Base-by-base conservation (phyloP, 2,329 filamentous ascomycete species). In the Amylocarpus encephaloides region DNA sequence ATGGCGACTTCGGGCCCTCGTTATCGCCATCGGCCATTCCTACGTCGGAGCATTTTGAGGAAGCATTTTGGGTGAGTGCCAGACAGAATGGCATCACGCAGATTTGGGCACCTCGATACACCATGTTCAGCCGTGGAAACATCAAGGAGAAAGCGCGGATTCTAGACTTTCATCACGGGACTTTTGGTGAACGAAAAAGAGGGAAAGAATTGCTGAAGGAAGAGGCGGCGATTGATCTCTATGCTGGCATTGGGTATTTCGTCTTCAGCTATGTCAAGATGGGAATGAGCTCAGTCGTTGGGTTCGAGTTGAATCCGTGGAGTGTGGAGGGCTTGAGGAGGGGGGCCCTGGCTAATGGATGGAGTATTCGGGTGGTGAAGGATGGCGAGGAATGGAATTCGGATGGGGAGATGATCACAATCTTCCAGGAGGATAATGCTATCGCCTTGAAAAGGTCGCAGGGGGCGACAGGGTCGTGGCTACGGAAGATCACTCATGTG, bases 181-280 rank as follows among this genome's bases (percentile, higher is more conserved):
- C 2, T 9, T 15, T 15, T 12, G 7, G 10, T 29, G 15, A 32
- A 12, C 52, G 42, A 30, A 44, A 9, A 15, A 47, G 58, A 35
- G 38, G 34, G 5, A 51, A 52, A 18, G 39, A 48, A 11, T 34
- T 49, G 6, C 29, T 63, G 26, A 32, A 5, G 15, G 36, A 41
- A 12, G 48, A 48, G 12, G 44, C 38, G 0, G 80, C 84, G 0
- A 78, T 94, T 0, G 92, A 97, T 67, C 71, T 97, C 52, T 96
- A 95, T 70, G 88, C 87, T 0, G 92, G 92, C 0, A 95, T 96
- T 57, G 92, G 92, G 5, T 96, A 96, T 69, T 96, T 97, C 68
- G 80, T 86, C 3, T 95, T 96, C 63, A 86, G 82, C 30, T 96
- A 95, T 68, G 77, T 83, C 6, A 75, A 73, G 52, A 78, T 85